Base-by-base conservation (phyloP, 2,329 filamentous ascomycete genomes). In the Nannizziopsis barbatae region DNA sequence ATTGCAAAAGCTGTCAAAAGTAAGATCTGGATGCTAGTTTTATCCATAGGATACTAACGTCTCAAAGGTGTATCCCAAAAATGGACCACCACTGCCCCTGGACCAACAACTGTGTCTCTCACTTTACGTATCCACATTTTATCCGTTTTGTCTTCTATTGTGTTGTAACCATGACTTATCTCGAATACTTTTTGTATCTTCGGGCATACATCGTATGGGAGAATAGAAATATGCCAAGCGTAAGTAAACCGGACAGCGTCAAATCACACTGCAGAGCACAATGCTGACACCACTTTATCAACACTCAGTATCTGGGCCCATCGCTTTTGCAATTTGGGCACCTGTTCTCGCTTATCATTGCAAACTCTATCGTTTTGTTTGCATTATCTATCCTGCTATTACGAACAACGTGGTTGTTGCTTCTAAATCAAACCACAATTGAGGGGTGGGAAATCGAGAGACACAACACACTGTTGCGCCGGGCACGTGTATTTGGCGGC, bases 41-140 rank as follows among this genome's bases (percentile, higher is more conserved):
- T 12, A 15, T 43, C 18, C 17, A 15, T 33, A 12, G 18, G 27
- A 49, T 46, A 37, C 44, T 47, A 40, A 47, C 17, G 1, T 10
- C 5, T 30, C 3, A 40, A 30, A 78, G 75, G 64, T 80, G 77
- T 56, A 74, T 81, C 43, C 76, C 76, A 0, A 80, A 79, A 61
- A 80, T 80, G 77, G 77, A 81, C 60, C 77, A 81, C 58, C 79
- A 83, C 59, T 83, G 79, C 59, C 77, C 79, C 5, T 83, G 79
- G 79, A 81, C 78, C 18, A 68, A 66, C 31, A 82, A 82, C 57
- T 83, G 79, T 57, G 77, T 83, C 46, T 82, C 79, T 37, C 74
- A 82, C 62, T 75, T 75, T 54, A 81, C 78, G 0, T 75, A 80
- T 52, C 79, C 79, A 1, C 79, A 82, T 58, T 83, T 82, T 59